Evolutionary conservation across 2,329 filamentous ascomycete genomes (phyloP), one percentile per base, ranked within the genome.

Genomic region (Fusarium udum): DNA sequence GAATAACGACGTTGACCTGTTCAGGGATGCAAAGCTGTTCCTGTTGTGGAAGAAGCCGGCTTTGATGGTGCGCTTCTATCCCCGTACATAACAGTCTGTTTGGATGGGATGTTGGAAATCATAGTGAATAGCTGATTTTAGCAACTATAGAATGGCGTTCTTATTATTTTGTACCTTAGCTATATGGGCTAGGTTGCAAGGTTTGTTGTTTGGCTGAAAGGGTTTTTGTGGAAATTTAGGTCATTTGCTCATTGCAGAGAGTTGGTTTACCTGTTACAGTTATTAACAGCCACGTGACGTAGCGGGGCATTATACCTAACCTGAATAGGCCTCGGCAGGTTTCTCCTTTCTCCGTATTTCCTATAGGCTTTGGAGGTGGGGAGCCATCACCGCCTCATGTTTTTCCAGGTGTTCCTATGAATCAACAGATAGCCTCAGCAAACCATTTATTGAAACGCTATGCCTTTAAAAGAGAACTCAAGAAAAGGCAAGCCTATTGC

Each of bases 151-250:
- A 42, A 15, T n/a, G 8, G 1, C 13, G 15, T 42, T 42, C 1
- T 42, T 42, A 9, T 5, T 42, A n/a, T 42, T n/a, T 3, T 15
- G 4, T n/a, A 15, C 1, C 8, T 42, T 15, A 5, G 22, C 8
- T 42, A 0, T 6, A 42, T 42, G 5, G 3, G 14, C 3, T 42
- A n/a, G 22, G 15, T 42, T n/a, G 39, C 14, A 15, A 10, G 5
- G 8, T 15, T 42, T 10, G 13, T 15, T 42, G 22, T 15, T 42
- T 42, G 22, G 4, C 22, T 15, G 39, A n/a, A 42, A 13, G 13
- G 3, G 6, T 1, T 3, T 5, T 5, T n/a, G 13, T 14, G 8
- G 22, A n/a, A n/a, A 15, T n/a, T 42, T 9, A 15, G 1, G 12
- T 15, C 22, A n/a, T n/a, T n/a, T n/a, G n/a, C n/a, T n/a, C n/a